These are phyloP conservation scores for Durusdinium trenchii DNA, from an alignment of 73 alveolate genomes.

Conservation along the genomic window DNA sequence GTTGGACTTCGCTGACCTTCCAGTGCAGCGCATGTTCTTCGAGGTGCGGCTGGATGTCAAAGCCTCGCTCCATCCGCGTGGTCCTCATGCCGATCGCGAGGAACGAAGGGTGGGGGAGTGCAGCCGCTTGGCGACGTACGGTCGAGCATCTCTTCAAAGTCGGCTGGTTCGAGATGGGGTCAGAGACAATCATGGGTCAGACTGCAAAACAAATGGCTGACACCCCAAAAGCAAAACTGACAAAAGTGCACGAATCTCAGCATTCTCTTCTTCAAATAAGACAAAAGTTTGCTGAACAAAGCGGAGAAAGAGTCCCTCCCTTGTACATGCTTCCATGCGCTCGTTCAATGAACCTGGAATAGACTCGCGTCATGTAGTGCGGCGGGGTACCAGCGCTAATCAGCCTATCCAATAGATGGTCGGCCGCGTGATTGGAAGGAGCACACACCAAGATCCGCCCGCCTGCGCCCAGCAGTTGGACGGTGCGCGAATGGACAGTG, in stretches of 20 bases:
- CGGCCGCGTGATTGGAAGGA: slow-evolving; percentile 82
- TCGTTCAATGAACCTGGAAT: slow-evolving; percentile 49
- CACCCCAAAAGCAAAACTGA: too few species aligned
- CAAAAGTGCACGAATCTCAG: too few species aligned
- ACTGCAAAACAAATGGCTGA: too few species aligned
- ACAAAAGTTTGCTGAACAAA: not conserved
- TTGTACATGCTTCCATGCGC: slow-evolving; percentile 47
- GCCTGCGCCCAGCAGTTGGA: not conserved
- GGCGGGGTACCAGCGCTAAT: not conserved
- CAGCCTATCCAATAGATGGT: slow-evolving; percentile 17
- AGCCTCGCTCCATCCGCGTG: not conserved
- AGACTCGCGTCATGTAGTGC: slow-evolving; percentile 47
- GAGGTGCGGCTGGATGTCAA: slow-evolving; percentile 45
- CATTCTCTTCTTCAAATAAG: too few species aligned
- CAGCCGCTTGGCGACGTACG: too few species aligned
- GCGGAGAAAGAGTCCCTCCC: not conserved
- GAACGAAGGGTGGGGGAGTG: too few species aligned
- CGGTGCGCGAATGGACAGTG: not conserved
- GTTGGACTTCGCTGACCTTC: not conserved
- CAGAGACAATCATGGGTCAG: too few species aligned
- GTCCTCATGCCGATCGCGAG: too few species aligned
- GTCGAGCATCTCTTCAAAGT: too few species aligned
- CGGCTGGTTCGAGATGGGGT: too few species aligned
- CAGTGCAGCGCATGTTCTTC: slow-evolving; percentile 65
- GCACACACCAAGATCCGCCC: slow-evolving; percentile 57